A percentile compares a stretch with the other conserved stretches of the same genome.
These are phyloP conservation scores for Aspergillus brunneoviolaceus DNA, from an alignment of 2,329 filamentous ascomycete species.

Conservation along the genomic window DNA sequence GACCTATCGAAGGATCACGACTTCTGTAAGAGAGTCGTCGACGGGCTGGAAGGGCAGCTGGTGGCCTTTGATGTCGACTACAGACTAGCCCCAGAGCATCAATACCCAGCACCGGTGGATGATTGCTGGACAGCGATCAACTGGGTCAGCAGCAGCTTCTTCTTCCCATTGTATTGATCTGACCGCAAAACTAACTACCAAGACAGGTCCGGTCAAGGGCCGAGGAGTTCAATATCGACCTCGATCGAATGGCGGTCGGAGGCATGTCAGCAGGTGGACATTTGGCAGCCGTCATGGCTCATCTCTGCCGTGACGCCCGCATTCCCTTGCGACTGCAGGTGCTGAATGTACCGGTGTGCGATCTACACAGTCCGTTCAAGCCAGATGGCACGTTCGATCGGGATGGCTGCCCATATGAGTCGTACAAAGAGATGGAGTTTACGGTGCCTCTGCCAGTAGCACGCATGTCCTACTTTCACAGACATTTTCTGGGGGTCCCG, in stretches of 20 bases:
- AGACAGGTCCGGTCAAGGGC: conserved; percentile 35
- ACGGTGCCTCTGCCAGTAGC: conserved; percentile 36
- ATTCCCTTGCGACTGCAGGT: conserved; percentile 40
- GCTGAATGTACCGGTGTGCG: conserved; percentile 38
- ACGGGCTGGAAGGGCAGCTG: conserved; percentile 37
- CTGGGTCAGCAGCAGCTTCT: conserved; percentile 30
- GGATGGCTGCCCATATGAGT: conserved; percentile 39
- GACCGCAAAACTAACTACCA: conserved; percentile 6
- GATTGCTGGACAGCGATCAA: conserved; percentile 44
- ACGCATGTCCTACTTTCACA: conserved; percentile 43
- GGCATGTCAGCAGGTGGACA: conserved; percentile 44
- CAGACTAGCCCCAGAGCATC: conserved; percentile 41
- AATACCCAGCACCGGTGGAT: conserved; percentile 39
- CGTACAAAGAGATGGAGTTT: conserved; percentile 42
- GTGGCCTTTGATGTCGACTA: conserved; percentile 49
- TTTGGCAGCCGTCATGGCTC: conserved; percentile 39
- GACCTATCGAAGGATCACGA: conserved; percentile 40
- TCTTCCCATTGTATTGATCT: background rate
- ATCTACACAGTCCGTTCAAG: conserved; percentile 39
- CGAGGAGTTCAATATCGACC: conserved; percentile 36
- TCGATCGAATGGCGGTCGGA: conserved; percentile 37
- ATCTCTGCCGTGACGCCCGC: conserved; percentile 38
- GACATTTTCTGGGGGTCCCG: conserved; percentile 39
- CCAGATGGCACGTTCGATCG: conserved; percentile 36
- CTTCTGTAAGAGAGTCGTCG: conserved; percentile 43